phyloP scores from a whole-genome alignment of 257 asterid genomes.

The Avicennia marina region DNA sequence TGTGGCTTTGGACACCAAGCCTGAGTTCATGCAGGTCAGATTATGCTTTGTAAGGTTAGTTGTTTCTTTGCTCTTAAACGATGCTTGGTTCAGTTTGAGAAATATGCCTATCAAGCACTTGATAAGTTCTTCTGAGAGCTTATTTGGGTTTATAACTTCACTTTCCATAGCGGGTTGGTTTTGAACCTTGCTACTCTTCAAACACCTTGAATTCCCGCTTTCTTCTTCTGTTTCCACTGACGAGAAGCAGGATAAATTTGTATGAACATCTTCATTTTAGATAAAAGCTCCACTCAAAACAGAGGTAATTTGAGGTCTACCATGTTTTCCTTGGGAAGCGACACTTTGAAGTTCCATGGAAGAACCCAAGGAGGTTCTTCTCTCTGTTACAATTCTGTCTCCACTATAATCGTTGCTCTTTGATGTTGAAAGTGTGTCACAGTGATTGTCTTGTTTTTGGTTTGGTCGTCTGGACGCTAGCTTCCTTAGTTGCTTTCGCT shows the following conservation, averaged over 20 bases:
- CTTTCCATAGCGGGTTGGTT: conserved; percentile 30
- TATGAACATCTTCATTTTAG: conserved; percentile 4
- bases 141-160: conserved; percentile 48
- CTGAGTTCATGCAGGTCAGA: conserved; percentile 56
- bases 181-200: conserved; percentile 28
- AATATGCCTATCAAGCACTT: conserved; percentile 66
- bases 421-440: conserved; percentile 34
- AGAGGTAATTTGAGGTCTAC: conserved; percentile 13
- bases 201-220: conserved; percentile 35
- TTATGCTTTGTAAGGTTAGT: conserved; percentile 43
- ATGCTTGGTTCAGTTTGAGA: conserved; percentile 50
- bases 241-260: no score
- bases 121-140: conserved; percentile 70
- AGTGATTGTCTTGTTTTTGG: conserved; percentile 24
- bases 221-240: conserved; percentile 31
- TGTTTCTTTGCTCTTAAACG: conserved; percentile 46
- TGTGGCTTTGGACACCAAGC: conserved; percentile 60
- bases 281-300: conserved; percentile 5
- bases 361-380: conserved; percentile 66
- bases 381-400: conserved; percentile 29
- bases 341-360: conserved; percentile 39
- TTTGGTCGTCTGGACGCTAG: conserved; percentile 37
- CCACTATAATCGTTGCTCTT: conserved; percentile 37
- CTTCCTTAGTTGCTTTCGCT: conserved; percentile 35
- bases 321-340: conserved; percentile 27